phyloP scores from a whole-genome alignment of 2,329 filamentous ascomycete genomes.

The Lachnellula willkommii region DNA sequence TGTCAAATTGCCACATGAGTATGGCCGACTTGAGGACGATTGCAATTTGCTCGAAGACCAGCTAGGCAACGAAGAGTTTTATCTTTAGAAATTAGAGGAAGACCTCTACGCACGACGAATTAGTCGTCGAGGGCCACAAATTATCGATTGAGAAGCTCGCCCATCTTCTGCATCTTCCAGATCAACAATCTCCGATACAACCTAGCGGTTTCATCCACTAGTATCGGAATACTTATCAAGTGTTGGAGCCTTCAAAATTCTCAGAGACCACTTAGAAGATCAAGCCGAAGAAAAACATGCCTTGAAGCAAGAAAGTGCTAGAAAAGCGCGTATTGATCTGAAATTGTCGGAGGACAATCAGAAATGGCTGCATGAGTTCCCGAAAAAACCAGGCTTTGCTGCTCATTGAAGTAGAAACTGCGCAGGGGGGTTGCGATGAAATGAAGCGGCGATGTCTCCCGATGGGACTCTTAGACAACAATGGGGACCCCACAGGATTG shows the following conservation, averaged over 20 bases:
- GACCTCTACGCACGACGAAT: conserved; percentile 2
- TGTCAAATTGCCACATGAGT: conserved; percentile 15
- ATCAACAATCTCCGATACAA: neutral
- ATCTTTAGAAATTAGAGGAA: conserved; percentile 9
- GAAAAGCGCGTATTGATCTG: conserved; percentile 3
- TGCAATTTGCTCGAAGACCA: conserved; percentile 17
- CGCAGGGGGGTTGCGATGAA: conserved; percentile 2
- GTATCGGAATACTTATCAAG: conserved; percentile 13
- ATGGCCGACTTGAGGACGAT: conserved; percentile 21
- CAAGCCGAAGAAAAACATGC: conserved; percentile 10
- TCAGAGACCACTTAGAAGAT: conserved; percentile 16
- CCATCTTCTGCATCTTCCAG: no score
- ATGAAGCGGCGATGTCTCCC: conserved; percentile 15
- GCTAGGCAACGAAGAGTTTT: conserved; percentile 11
- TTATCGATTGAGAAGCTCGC: neutral
- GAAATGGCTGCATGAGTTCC: conserved; percentile 17
- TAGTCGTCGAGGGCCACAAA: no score
- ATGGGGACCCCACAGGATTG: conserved; percentile 17
- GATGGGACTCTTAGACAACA: conserved; percentile 20
- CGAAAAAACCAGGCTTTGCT: conserved; percentile 4
- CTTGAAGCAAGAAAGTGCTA: conserved; percentile 11
- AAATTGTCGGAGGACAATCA: conserved; percentile 13
- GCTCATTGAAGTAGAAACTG: conserved; percentile 2
- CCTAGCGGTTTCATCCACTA: conserved; percentile 15
- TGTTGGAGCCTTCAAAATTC: conserved; percentile 16